Percentiles rank a stretch among this genome's conserved stretches.
These are phyloP conservation scores for Blastocystis sp. DNA, from an alignment of 352 stramenopile genomes.

Conservation along the genomic window DNA sequence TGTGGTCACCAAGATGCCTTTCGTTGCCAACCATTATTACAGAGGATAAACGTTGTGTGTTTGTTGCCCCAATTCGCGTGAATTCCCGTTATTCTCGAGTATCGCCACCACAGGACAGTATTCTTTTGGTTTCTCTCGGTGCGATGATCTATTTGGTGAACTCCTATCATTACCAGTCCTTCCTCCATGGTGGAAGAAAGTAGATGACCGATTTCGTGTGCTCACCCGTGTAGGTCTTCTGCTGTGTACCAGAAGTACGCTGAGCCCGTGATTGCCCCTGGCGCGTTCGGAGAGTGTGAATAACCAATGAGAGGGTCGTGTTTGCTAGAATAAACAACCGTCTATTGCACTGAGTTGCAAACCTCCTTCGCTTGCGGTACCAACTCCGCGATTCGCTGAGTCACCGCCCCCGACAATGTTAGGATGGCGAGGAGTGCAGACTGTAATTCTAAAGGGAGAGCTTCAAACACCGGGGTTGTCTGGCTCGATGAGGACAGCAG, in stretches of 20 bases:
- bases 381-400: neutral
- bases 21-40: slow-evolving; percentile 94
- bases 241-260: slow-evolving; percentile 72
- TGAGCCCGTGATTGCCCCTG: slow-evolving; percentile 66
- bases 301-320: neutral
- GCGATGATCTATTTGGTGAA: slow-evolving; percentile 60
- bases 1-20: slow-evolving; percentile 90
- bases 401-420: neutral
- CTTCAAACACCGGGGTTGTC: neutral
- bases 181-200: slow-evolving; percentile 54
- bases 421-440: neutral
- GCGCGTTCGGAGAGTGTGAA: slow-evolving; percentile 63
- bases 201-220: neutral
- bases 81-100: neutral
- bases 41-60: slow-evolving; percentile 76
- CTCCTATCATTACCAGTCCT: slow-evolving; percentile 64
- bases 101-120: neutral
- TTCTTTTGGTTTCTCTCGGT: neutral
- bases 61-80: neutral
- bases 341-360: neutral
- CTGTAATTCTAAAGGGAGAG: slow-evolving; percentile 14
- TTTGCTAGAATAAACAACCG: slow-evolving; percentile 21
- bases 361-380: neutral
- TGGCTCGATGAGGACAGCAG: neutral
- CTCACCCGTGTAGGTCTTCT: neutral